phyloP scores from a whole-genome alignment of 768 basidiomycete genomes.

The Panaeolus cyanescens region DNA sequence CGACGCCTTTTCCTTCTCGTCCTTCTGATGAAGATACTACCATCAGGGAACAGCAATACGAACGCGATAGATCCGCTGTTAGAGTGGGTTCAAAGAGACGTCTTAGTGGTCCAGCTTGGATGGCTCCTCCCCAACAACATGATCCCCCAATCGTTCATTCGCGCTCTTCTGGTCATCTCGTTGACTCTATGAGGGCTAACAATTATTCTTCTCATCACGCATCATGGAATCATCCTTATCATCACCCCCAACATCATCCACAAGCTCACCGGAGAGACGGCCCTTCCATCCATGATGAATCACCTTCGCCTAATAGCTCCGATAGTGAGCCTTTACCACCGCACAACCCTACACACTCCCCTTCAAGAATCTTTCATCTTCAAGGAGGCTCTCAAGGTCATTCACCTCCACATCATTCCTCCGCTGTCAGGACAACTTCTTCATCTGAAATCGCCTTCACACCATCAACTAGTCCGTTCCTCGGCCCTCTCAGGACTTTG shows the following conservation, averaged over 20 bases:
- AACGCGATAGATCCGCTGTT: constrained; percentile 9
- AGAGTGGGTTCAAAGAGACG: constrained; percentile 36
- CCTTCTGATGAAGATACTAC: constrained; percentile 13
- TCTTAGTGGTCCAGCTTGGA: constrained; percentile 59
- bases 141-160: constrained; percentile 33
- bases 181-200: constrained; percentile 29
- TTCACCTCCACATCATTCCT: constrained; percentile 33
- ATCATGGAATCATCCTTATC: constrained; percentile 45
- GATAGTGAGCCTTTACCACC: constrained; percentile 55
- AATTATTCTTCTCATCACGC: constrained; percentile 27
- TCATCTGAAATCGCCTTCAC: constrained; percentile 48
- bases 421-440: constrained; percentile 27
- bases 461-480: constrained; percentile 79
- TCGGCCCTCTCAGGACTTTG: constrained; percentile 74
- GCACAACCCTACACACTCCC: constrained; percentile 31
- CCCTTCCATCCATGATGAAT: constrained; percentile 48
- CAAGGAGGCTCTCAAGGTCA: constrained; percentile 24
- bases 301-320: constrained; percentile 71
- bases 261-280: constrained; percentile 25
- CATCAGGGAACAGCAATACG: constrained; percentile 12
- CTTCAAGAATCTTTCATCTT: constrained; percentile 34
- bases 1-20: constrained; percentile 14
- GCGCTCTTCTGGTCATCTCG: constrained; percentile 44
- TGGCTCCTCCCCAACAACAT: constrained; percentile 38
- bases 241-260: constrained; percentile 39